Base-by-base conservation (phyloP, 2,329 filamentous ascomycete genomes). In the Capronia americana region DNA sequence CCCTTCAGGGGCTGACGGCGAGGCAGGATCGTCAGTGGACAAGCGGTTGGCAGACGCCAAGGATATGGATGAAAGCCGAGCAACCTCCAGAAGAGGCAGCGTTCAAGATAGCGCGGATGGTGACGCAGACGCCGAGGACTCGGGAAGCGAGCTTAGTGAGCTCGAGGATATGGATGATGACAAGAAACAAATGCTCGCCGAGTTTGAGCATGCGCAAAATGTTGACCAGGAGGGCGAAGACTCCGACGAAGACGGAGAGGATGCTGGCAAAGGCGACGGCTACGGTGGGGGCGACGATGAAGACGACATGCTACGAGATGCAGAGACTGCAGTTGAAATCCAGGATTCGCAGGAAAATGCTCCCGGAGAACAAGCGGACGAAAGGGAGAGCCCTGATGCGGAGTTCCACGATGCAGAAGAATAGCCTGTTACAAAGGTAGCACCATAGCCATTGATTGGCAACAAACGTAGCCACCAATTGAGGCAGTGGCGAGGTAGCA, bases 41-140 rank as follows among this genome's bases (percentile, higher is more conserved):
- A 66, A 84, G 83, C 72, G 84, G 79, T 11, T 75, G 81, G 70
- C 84, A 74, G 51, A 63, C 10, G 24, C 57, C 3, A 64, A 85
- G 81, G 77, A 83, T 79, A 73, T 79, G 79, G 72, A 71, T 12
- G 70, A 72, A 12, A 77, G 76, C 53, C 76, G 75, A 20, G 77
- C 80, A 34, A 86, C 81, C 57, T 88, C 87, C 64, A 83, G 84
- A 5, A 82, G 83, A 0, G 85, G 84, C 5, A 91, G 86, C 66
- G 78, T 88, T 7, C 86, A 88, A 66, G 87, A 90, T 67, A 88
- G 85, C 48, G 88, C 86, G 0, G 88, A 90, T 68, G 87, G 87
- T 60, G 89, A 91, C 67, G 84, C 88, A 4, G 82, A 87, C 28
- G 78, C 84, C 3, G 85, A 84, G 38, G 63, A 68, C 20, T 65